Conservation (phyloP, 805 yeast species). For the Kockiozyma suomiensis region DNA sequence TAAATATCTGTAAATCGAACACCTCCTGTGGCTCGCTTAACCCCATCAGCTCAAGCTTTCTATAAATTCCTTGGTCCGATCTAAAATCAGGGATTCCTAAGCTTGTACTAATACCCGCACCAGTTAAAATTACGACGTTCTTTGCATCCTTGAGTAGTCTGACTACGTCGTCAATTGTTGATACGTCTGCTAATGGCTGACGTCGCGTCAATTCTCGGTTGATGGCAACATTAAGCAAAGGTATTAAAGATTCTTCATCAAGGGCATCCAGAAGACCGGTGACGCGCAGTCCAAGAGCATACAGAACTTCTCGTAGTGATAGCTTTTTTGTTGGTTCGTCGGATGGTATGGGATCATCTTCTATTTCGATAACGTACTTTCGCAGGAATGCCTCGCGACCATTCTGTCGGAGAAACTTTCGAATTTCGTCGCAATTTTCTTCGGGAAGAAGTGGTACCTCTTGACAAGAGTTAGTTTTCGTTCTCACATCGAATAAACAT, state of each 20-base stretch:
- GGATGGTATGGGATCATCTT: neutral
- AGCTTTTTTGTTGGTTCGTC: neutral
- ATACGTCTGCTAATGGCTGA: slow-evolving; percentile 55
- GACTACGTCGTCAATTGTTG: slow-evolving; percentile 61
- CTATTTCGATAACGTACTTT: slow-evolving; percentile 12
- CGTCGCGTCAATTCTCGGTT: slow-evolving; percentile 62
- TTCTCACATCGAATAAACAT: too few relatives aligned
- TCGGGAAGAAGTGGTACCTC: neutral
- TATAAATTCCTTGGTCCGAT: slow-evolving; percentile 82
- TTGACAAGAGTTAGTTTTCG: neutral
- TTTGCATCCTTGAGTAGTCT: slow-evolving; percentile 56
- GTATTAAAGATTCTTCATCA: slow-evolving; percentile 46
- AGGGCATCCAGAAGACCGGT: slow-evolving; percentile 41
- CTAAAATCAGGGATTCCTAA: slow-evolving; percentile 92
- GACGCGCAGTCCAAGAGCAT: slow-evolving; percentile 27
- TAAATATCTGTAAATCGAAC: slow-evolving; percentile 71
- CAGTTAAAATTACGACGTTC: slow-evolving; percentile 75
- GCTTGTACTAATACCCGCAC: slow-evolving; percentile 91
- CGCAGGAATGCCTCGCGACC: slow-evolving; percentile 18
- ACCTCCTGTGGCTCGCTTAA: slow-evolving; percentile 89
- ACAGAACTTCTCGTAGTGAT: slow-evolving; percentile 33
- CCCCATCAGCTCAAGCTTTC: slow-evolving; percentile 66
- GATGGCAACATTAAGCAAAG: slow-evolving; percentile 55
- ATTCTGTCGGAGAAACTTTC: slow-evolving; percentile 15
- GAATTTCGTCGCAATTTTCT: slow-evolving; percentile 8